These are phyloP conservation scores for Phytophthora foliorum DNA, from an alignment of 352 stramenopile species.

Conservation along the genomic window DNA sequence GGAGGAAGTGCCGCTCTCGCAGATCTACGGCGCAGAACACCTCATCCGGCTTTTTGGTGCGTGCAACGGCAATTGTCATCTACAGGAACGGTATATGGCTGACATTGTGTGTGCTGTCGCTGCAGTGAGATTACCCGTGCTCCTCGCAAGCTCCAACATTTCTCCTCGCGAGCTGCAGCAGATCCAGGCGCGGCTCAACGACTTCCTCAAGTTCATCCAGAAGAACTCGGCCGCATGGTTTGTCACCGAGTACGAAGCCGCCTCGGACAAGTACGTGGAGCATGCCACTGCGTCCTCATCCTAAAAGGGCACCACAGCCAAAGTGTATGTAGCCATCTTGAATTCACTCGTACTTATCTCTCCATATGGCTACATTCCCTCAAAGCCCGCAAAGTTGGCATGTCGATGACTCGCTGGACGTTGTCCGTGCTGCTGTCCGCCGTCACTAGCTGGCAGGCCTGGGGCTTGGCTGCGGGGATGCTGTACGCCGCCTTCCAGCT, in stretches of 20 bases:
- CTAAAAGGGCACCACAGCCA: slow-evolving; percentile 1
- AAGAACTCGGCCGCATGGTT: slow-evolving; percentile 81
- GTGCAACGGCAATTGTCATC: slow-evolving; percentile 25
- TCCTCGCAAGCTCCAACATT: slow-evolving; percentile 72
- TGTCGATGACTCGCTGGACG: slow-evolving; percentile 25
- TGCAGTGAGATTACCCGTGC: slow-evolving; percentile 82
- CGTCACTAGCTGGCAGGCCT: slow-evolving; percentile 39
- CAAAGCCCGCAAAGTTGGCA: background rate
- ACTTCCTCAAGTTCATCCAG: slow-evolving; percentile 88
- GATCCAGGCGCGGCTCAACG: slow-evolving; percentile 80
- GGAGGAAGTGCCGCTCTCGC: slow-evolving; percentile 70
- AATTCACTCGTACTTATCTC: slow-evolving; percentile 19
- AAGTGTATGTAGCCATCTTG: slow-evolving; percentile 22
- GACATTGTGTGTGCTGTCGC: slow-evolving; percentile 2
- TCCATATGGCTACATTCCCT: slow-evolving; percentile 5
- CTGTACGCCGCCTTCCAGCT: slow-evolving; percentile 92
- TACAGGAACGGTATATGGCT: background rate
- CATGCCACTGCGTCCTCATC: slow-evolving; percentile 36
- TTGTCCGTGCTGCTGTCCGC: slow-evolving; percentile 22
- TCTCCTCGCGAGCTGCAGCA: slow-evolving; percentile 63
- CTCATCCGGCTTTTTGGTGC: slow-evolving; percentile 91
- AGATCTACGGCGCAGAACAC: slow-evolving; percentile 94
- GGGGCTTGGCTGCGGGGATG: slow-evolving; percentile 18
- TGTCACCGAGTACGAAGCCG: slow-evolving; percentile 70
- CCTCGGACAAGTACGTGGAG: slow-evolving; percentile 66